Evolutionary conservation across 2,329 filamentous ascomycete genomes (phyloP).

Genomic region (Colletotrichum liaoningense): DNA sequence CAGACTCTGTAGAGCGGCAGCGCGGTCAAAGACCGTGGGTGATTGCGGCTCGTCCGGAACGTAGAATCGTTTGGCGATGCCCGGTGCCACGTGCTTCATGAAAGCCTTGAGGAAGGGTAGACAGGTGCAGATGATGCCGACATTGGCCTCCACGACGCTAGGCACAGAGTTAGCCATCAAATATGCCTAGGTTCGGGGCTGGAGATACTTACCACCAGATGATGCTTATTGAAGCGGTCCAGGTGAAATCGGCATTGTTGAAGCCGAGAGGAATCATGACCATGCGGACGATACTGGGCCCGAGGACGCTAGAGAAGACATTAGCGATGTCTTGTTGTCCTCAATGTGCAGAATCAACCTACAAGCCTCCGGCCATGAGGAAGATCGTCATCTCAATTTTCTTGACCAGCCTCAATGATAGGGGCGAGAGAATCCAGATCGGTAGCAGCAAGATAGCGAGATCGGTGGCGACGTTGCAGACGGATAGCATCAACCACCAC

Average conservation of each 20-base stretch:
- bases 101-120: slow-evolving; percentile 33
- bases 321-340: background rate
- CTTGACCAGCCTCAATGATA: slow-evolving; percentile 22
- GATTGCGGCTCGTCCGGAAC: slow-evolving; percentile 10
- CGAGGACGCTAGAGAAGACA: slow-evolving; percentile 19
- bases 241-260: slow-evolving; percentile 26
- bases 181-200: background rate
- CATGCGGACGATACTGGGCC: slow-evolving; percentile 32
- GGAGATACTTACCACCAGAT: slow-evolving; percentile 27
- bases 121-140: slow-evolving; percentile 34
- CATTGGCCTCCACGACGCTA: slow-evolving; percentile 33
- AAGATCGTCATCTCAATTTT: slow-evolving; percentile 34
- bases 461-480: slow-evolving; percentile 35
- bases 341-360: background rate
- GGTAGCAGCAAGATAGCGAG: slow-evolving; percentile 36
- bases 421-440: slow-evolving; percentile 28
- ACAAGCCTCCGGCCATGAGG: slow-evolving; percentile 35
- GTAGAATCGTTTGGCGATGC: background rate
- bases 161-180: background rate
- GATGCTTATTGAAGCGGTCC: slow-evolving; percentile 33
- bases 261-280: slow-evolving; percentile 31
- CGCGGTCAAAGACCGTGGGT: slow-evolving; percentile 22
- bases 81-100: slow-evolving; percentile 7
- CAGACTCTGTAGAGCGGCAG: slow-evolving; percentile 15
- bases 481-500: slow-evolving; percentile 36